Conservation (phyloP, 148 eudicot genomes). For the Drosera capensis region DNA sequence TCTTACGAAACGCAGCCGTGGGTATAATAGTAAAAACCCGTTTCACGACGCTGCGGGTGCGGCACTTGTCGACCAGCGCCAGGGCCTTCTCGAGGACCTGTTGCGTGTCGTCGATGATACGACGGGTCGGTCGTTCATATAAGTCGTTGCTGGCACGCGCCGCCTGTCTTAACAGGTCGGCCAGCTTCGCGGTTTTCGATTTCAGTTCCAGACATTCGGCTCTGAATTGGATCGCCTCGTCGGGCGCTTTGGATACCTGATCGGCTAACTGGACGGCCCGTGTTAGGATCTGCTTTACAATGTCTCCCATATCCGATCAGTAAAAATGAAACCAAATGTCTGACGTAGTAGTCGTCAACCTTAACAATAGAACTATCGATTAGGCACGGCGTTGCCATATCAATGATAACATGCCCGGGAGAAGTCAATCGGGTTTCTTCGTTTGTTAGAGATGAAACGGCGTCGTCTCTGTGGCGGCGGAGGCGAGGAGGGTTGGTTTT, state of each 20-base stretch:
- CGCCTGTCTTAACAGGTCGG: conserved; percentile 52
- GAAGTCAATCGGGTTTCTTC: too few relatives aligned
- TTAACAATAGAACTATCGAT: too few relatives aligned
- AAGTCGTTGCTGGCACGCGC: conserved; percentile 57
- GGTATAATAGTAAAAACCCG: conserved; percentile 73
- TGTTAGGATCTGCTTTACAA: conserved; percentile 53
- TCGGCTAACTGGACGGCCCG: conserved; percentile 73
- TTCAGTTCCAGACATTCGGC: conserved; percentile 52
- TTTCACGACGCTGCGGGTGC: conserved; percentile 28
- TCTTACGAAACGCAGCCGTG: conserved; percentile 36
- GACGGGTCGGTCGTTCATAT: conserved; percentile 72
- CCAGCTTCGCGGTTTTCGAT: conserved; percentile 40
- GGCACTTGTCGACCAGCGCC: conserved; percentile 38
- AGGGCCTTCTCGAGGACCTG: conserved; percentile 56
- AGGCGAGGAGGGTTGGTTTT: too few relatives aligned
- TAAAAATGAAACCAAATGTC: too few relatives aligned
- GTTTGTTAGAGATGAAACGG: too few relatives aligned
- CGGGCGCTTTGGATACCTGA: conserved; percentile 42
- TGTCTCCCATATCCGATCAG: conserved; percentile 55
- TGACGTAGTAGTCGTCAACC: too few relatives aligned
- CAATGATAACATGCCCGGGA: too few relatives aligned
- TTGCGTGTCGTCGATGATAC: conserved; percentile 63
- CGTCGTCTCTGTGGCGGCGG: too few relatives aligned
- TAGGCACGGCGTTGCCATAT: too few relatives aligned
- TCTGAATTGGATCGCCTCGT: conserved; percentile 31